Conservation (phyloP, 495 filamentous ascomycete genomes). For the Aspergillus nidulans region DNA sequence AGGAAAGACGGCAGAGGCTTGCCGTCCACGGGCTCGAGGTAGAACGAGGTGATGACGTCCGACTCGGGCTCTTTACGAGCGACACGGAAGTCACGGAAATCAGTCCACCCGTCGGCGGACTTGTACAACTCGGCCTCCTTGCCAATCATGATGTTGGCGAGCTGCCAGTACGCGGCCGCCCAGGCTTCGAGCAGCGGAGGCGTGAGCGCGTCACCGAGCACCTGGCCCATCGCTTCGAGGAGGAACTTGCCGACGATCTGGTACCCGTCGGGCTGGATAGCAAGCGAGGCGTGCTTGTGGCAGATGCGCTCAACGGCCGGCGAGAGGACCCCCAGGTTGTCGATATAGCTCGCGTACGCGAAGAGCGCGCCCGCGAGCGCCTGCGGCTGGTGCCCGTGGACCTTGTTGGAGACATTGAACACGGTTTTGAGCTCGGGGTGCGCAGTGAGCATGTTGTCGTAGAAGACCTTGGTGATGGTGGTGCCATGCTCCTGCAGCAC, state of each 20-base stretch:
- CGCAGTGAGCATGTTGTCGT: slow-evolving; percentile 59
- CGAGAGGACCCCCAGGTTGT: slow-evolving; percentile 57
- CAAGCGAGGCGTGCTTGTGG: slow-evolving; percentile 69
- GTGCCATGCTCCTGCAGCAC: slow-evolving; percentile 61
- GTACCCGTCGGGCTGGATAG: slow-evolving; percentile 65
- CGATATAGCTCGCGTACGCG: slow-evolving; percentile 68
- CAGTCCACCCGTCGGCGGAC: slow-evolving; percentile 51
- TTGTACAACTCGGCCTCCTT: slow-evolving; percentile 59
- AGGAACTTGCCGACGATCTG: slow-evolving; percentile 63
- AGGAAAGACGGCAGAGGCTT: slow-evolving; percentile 54
- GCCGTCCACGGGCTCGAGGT: slow-evolving; percentile 62
- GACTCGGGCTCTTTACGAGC: slow-evolving; percentile 57
- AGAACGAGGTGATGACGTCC: slow-evolving; percentile 65
- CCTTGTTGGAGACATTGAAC: slow-evolving; percentile 65
- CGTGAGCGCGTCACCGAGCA: slow-evolving; percentile 64
- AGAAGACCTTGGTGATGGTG: slow-evolving; percentile 64
- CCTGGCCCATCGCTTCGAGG: slow-evolving; percentile 61
- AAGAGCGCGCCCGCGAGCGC: slow-evolving; percentile 64
- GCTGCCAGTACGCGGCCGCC: slow-evolving; percentile 65
- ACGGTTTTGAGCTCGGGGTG: slow-evolving; percentile 59
- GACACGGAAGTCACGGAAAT: slow-evolving; percentile 66
- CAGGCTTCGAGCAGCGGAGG: slow-evolving; percentile 64
- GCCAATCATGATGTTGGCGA: slow-evolving; percentile 66
- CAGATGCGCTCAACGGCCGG: slow-evolving; percentile 68
- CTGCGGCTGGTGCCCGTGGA: slow-evolving; percentile 57